Conservation (phyloP, 805 yeast genomes). For the Wickerhamiella vanderwaltii region DNA sequence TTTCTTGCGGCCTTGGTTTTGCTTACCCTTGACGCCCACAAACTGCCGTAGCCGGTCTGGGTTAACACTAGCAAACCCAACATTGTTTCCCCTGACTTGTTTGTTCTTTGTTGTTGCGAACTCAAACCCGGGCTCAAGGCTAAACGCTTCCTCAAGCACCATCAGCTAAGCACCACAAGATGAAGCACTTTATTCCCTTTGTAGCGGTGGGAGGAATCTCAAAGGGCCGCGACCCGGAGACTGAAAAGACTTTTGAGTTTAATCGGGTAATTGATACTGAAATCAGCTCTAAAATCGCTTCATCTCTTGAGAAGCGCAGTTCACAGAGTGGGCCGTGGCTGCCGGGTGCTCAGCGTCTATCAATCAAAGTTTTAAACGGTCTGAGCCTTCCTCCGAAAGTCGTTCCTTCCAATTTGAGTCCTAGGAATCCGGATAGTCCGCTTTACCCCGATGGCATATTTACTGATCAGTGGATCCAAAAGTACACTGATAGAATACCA, state of each 20-base stretch:
- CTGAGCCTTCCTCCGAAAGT: conserved; percentile 5
- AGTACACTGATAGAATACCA: conserved; percentile 39
- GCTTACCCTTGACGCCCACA: too few relatives aligned
- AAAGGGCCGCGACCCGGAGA: not conserved
- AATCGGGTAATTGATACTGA: not conserved
- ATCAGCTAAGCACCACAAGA: not conserved
- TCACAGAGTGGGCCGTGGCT: conserved; percentile 10
- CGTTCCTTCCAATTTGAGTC: conserved; percentile 32
- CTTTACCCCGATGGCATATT: conserved; percentile 34
- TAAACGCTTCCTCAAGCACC: conserved; percentile 3
- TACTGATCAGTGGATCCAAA: conserved; percentile 40
- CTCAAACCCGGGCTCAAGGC: not conserved
- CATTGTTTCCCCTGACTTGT: conserved; percentile 3
- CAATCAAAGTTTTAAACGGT: not conserved
- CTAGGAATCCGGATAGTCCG: conserved; percentile 32
- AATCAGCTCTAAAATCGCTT: not conserved
- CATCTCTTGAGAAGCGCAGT: not conserved
- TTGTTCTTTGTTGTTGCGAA: conserved; percentile 5
- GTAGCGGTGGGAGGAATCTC: conserved; percentile 6
- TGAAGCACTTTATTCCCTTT: conserved; percentile 8
- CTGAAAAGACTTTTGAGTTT: not conserved
- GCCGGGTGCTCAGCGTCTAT: conserved; percentile 8
- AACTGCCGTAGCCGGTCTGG: conserved; percentile 3
- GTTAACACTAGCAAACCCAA: conserved; percentile 5
- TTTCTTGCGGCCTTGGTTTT: too few relatives aligned